These are phyloP conservation scores for Dioszegia hungarica DNA, from an alignment of 768 basidiomycete genomes.

Conservation along the genomic window DNA sequence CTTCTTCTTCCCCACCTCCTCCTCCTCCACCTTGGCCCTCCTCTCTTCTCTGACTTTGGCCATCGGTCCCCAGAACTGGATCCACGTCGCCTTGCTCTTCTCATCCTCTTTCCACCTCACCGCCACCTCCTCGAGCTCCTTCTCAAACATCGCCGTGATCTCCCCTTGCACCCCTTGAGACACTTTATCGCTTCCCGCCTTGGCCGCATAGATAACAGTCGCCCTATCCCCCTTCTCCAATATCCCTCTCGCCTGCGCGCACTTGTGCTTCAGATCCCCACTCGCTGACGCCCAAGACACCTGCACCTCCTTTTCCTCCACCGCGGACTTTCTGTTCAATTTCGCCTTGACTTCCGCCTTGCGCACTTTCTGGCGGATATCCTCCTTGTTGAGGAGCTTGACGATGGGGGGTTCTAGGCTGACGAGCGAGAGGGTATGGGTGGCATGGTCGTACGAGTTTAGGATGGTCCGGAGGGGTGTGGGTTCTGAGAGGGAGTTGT, in stretches of 20 bases:
- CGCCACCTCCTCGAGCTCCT: conserved; percentile 26
- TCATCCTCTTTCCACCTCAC: conserved; percentile 38
- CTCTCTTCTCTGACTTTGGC: conserved; percentile 22
- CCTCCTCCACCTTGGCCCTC: conserved; percentile 22
- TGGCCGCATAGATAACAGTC: conserved; percentile 37
- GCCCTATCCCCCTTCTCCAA: conserved; percentile 40
- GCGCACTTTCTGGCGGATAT: conserved; percentile 17
- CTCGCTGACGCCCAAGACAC: conserved; percentile 42
- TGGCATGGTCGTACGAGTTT: conserved; percentile 16
- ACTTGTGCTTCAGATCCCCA: conserved; percentile 42
- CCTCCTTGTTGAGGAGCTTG: conserved; percentile 29
- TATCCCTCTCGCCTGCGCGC: conserved; percentile 22
- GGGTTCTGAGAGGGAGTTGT: conserved; percentile 25
- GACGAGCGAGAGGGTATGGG: conserved; percentile 34
- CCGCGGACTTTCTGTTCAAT: conserved; percentile 16
- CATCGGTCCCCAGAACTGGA: conserved; percentile 18
- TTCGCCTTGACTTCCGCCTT: conserved; percentile 25
- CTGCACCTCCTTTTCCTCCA: conserved; percentile 43
- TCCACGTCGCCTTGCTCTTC: conserved; percentile 17
- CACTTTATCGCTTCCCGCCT: conserved; percentile 14
- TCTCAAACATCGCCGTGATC: conserved; percentile 29
- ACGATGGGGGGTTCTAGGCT: conserved; percentile 37
- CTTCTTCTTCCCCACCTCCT: conserved; percentile 38
- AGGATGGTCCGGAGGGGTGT: conserved; percentile 25
- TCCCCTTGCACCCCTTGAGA: conserved; percentile 23